Conservation (phyloP, 768 basidiomycete genomes). For the Chalciporus sphaerocephalus region DNA sequence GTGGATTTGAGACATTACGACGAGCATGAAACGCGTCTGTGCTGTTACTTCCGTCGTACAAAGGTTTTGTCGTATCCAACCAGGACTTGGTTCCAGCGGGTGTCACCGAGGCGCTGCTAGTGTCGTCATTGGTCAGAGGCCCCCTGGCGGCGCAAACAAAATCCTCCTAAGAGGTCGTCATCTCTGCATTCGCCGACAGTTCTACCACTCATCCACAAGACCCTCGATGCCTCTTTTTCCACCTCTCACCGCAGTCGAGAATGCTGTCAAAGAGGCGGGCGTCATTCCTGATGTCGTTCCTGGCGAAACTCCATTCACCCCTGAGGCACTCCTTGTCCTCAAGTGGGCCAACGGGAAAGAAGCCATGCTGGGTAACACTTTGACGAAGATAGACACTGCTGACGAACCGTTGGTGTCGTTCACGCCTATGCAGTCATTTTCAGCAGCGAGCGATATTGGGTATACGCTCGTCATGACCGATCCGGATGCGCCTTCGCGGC, state of each 20-base stretch:
- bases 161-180: neutral
- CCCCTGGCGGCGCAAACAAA: slow-evolving; percentile 2
- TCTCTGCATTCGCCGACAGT: neutral
- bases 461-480: slow-evolving; percentile 58
- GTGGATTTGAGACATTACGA: neutral
- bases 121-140: slow-evolving; percentile 9
- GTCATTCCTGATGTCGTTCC: slow-evolving; percentile 32
- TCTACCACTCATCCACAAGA: neutral
- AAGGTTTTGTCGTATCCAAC: neutral
- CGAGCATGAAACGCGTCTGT: neutral
- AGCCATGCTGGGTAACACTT: slow-evolving; percentile 35
- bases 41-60: neutral
- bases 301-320: slow-evolving; percentile 20
- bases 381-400: slow-evolving; percentile 36
- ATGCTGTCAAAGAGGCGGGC: slow-evolving; percentile 13
- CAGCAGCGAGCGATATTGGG: slow-evolving; percentile 29
- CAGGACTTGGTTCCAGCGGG: neutral
- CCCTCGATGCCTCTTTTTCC: slow-evolving; percentile 23
- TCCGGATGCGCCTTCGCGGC: slow-evolving; percentile 53
- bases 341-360: slow-evolving; percentile 31
- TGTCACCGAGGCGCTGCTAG: neutral
- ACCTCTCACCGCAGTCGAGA: slow-evolving; percentile 21
- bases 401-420: slow-evolving; percentile 51
- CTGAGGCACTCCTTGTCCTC: slow-evolving; percentile 26
- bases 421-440: slow-evolving; percentile 38